A percentile compares a stretch with the other conserved stretches of the same genome.
These are phyloP conservation scores for Phytophthora pinifolia DNA, from an alignment of 352 stramenopile genomes.

Conservation along the genomic window DNA sequence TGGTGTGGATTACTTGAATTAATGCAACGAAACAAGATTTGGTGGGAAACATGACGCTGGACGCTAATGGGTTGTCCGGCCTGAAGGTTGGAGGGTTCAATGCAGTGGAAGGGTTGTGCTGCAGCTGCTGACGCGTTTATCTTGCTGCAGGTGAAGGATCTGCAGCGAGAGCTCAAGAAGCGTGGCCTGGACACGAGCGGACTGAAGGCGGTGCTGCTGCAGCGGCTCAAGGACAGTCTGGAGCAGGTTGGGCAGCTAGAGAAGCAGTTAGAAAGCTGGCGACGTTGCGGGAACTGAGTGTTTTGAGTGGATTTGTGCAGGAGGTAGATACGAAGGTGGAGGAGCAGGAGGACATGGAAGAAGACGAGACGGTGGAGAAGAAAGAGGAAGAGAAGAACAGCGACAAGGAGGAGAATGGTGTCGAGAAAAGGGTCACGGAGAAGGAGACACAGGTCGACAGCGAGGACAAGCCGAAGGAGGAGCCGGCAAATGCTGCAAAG, in stretches of 20 bases:
- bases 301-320: background rate
- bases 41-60: constrained; percentile 20
- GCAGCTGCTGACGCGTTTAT: background rate
- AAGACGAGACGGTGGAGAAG: constrained; percentile 2
- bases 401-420: background rate
- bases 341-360: background rate
- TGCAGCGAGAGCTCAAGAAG: constrained; percentile 47
- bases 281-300: background rate
- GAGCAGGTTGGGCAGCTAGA: constrained; percentile 15
- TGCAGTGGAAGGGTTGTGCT: background rate
- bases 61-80: constrained; percentile 12
- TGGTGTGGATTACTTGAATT: no score
- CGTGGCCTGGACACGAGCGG: constrained; percentile 39
- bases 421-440: background rate
- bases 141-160: constrained; percentile 51
- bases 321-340: background rate
- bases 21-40: background rate
- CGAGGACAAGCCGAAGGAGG: background rate
- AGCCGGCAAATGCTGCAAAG: background rate
- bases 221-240: constrained; percentile 40
- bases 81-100: constrained; percentile 22
- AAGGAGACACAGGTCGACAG: background rate
- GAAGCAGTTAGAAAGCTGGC: no score
- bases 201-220: constrained; percentile 42
- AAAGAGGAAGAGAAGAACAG: background rate